These are phyloP conservation scores for Vaccinium macrocarpon DNA, from an alignment of 148 eudicot genomes.

Conservation along the genomic window DNA sequence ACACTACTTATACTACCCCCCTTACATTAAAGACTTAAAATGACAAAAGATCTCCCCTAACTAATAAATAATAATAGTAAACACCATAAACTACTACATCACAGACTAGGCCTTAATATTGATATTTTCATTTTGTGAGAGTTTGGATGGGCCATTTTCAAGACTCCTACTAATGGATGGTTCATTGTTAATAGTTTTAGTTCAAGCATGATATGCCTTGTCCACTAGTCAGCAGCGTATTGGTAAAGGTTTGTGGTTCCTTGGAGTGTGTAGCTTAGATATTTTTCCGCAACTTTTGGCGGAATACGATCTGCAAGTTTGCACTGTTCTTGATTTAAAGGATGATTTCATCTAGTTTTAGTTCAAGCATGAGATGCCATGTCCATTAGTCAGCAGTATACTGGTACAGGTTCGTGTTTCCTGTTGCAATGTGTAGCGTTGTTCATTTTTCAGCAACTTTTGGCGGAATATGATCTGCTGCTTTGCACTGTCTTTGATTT, in stretches of 20 bases:
- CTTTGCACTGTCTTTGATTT: constrained; percentile 9
- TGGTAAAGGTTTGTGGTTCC: constrained; percentile 8
- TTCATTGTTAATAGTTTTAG: not conserved
- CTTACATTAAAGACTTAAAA: too few relatives aligned
- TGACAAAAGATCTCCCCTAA: too few relatives aligned
- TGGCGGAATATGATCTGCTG: not conserved
- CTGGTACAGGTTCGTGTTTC: constrained; percentile 9
- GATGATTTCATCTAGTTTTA: not conserved
- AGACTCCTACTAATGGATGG: not conserved
- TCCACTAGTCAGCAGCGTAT: not conserved
- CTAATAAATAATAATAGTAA: too few relatives aligned
- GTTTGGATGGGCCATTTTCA: not conserved
- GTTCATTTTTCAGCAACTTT: not conserved
- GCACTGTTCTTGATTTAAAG: not conserved
- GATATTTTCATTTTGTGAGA: not conserved
- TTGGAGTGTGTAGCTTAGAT: not conserved
- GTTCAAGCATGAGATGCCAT: not conserved
- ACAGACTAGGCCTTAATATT: not conserved
- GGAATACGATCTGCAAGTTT: not conserved
- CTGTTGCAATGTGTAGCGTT: not conserved
- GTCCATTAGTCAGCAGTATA: not conserved
- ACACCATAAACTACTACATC: too few relatives aligned
- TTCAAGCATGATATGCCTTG: not conserved
- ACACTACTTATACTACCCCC: too few relatives aligned
- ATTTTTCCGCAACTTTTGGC: not conserved